These are phyloP conservation scores for Mortierella hygrophila DNA, from an alignment of 192 early-diverging fungal genomes.

Conservation along the genomic window DNA sequence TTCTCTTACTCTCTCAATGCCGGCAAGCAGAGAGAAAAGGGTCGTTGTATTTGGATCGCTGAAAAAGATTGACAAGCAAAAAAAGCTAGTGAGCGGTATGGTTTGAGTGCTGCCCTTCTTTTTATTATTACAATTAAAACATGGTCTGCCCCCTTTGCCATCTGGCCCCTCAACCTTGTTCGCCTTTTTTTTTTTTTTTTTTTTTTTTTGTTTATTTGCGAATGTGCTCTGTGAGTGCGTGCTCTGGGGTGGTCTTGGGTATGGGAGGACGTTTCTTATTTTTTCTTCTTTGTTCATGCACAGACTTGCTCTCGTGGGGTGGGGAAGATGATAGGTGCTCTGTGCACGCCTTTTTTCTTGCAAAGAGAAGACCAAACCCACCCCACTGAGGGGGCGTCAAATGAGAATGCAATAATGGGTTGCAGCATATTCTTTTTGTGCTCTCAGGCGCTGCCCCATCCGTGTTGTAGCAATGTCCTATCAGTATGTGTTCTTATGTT, in stretches of 20 bases:
- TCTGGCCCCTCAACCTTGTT: not conserved
- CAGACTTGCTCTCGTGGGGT: not conserved
- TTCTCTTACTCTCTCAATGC: no score
- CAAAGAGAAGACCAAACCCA: no score
- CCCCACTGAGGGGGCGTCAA: no score
- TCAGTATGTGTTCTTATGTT: not conserved
- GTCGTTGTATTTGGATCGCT: not conserved
- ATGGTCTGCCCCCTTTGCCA: not conserved
- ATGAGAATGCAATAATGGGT: no score
- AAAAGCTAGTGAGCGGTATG: not conserved
- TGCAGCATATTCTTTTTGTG: not conserved
- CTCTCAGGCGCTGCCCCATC: not conserved
- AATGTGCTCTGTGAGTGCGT: not conserved
- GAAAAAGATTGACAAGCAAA: not conserved
- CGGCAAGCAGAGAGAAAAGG: no score
- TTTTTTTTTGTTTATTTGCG: not conserved
- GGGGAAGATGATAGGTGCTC: not conserved
- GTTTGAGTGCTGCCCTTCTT: not conserved
- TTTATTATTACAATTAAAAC: constrained; percentile 4
- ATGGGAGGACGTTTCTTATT: not conserved
- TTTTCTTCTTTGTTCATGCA: not conserved
- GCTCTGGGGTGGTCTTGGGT: not conserved
- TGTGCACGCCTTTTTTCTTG: not conserved
- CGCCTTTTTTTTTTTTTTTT: not conserved
- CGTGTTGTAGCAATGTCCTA: not conserved